Evolutionary conservation across 2,329 filamentous ascomycete species (phyloP).

Genomic region (Arthroderma sp.): DNA sequence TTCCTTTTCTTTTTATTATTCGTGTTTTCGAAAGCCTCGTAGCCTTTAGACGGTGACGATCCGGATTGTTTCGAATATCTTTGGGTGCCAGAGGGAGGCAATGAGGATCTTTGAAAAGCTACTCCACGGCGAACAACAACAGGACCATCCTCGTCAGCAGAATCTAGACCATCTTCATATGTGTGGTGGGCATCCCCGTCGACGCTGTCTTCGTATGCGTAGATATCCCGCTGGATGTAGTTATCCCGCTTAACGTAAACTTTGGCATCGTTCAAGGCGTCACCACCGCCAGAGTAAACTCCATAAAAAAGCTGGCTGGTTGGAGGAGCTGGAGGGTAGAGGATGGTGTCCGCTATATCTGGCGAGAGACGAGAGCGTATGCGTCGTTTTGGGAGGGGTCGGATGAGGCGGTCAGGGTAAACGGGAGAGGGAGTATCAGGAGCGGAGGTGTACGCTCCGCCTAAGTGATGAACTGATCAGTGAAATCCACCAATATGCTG

Average conservation of each 20-base stretch:
- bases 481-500: too few relatives aligned
- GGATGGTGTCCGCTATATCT: constrained; percentile 68
- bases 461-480: constrained; percentile 15
- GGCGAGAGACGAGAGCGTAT: constrained; percentile 77
- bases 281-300: constrained; percentile 45
- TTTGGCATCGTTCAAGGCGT: constrained; percentile 36
- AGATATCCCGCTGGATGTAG: constrained; percentile 27
- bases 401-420: constrained; percentile 83
- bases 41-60: constrained; percentile 43
- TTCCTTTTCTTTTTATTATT: constrained; percentile 99
- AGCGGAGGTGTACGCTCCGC: constrained; percentile 37
- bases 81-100: constrained; percentile 21
- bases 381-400: constrained; percentile 77
- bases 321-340: constrained; percentile 62
- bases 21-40: constrained; percentile 95
- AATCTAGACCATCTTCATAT: constrained; percentile 45
- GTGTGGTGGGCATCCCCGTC: constrained; percentile 27
- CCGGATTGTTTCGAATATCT: constrained; percentile 18
- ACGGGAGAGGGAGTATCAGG: constrained; percentile 64
- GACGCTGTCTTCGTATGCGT: constrained; percentile 25
- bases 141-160: constrained; percentile 46
- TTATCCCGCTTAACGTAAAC: constrained; percentile 34
- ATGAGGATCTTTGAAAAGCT: constrained; percentile 26
- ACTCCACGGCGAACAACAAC: constrained; percentile 30
- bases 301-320: constrained; percentile 65